Base-by-base conservation (phyloP, 2,329 filamentous ascomycete species). In the Ambrosiella cleistominuta region DNA sequence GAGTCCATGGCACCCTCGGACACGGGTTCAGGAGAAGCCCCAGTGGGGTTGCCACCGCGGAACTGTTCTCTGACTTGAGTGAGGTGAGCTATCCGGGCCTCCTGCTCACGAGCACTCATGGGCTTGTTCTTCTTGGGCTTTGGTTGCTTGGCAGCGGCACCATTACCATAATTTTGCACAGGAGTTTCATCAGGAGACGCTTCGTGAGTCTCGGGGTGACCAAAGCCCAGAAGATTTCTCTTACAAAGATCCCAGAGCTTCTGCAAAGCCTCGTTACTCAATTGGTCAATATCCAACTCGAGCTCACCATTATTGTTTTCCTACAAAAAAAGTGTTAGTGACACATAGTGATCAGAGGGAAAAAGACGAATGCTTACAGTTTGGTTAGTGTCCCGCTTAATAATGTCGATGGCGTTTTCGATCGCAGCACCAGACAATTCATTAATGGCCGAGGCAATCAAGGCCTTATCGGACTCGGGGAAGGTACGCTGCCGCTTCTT, bases 391-490 rank as follows among this genome's bases (percentile, higher is more conserved):
- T 95, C 91, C 63, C 81, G 81, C 68, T 94, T 88, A 66, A 98
- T 97, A 62, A 97, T 90, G 61, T 85, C 81, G 38, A 96, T 87
- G 0, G 91, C 88, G 63, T 82, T 81, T 54, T 83, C 79, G 66
- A 95, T 85, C 63, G 88, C 82, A n/a, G 76, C 75, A 54, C 85
- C 84, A 15, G 89, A 83, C 59, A 97, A 80, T 62, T 83, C 83
- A 64, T 84, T 86, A 62, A 95, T 93, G 12, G 86, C 86, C 60
- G 85, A 83, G 1, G 88, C 91, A 60, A 98, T 94, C 63, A 90
- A 81, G 60, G 93, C 88, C 74, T 97, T 97, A 71, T 98, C 89
- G 2, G 84, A 76, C 60, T 81, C 83, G 50, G 88, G 81, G 66
- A 86, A 79, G 57, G 78, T 77, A 66, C 70, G 72, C 65, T 72